Base-by-base conservation (phyloP, 169 alveolate genomes). In the Ichthyophthirius multifiliis region DNA sequence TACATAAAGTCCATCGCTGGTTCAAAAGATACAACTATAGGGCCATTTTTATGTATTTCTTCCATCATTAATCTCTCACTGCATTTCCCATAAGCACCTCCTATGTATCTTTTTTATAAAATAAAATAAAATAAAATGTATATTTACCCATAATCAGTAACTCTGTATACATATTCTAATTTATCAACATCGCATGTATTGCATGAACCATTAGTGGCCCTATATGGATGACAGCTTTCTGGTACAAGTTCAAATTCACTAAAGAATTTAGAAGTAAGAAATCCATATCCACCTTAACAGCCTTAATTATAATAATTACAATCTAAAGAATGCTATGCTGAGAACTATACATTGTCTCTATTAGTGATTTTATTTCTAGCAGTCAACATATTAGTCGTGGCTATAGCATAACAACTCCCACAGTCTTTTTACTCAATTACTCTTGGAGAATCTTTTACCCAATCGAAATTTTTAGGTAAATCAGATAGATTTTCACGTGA, bases 301-400 rank as follows among this genome's bases (percentile, higher is more conserved):
- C 93, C 93, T 76, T 88, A 82, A 44, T 83, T 83, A 78, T 83
- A 88, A 64, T 80, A 87, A 30, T 83, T 79, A 31, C 93, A 88
- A 39, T 73, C 83, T 43, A 88, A 65, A 7, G 93, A 85, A 63
- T 71, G 34, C 31, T 81, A 47, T 3, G 86, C 76, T 32, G 75
- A 65, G 10, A 65, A 31, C 34, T 35, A 1, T 12, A 41, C 35
- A 9, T n/a, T 16, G 18, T 67, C 78, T 6, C 44, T 30, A n/a
- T 48, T 47, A 13, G 67, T 31, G 15, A 82, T 86, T 44, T 65
- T 47, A n/a, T 43, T 32, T 45, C 92, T 78, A 18, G 87, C 85
- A 0, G 89, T 62, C n/a, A 88, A 77, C 93, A 88, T 88, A 30
- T 85, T 45, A 82, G 75, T 84, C 16, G 89, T 84, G 1, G 90